Evolutionary conservation across 305 asterid genomes (phyloP).

Genomic region (Fraxinus baroniana): DNA sequence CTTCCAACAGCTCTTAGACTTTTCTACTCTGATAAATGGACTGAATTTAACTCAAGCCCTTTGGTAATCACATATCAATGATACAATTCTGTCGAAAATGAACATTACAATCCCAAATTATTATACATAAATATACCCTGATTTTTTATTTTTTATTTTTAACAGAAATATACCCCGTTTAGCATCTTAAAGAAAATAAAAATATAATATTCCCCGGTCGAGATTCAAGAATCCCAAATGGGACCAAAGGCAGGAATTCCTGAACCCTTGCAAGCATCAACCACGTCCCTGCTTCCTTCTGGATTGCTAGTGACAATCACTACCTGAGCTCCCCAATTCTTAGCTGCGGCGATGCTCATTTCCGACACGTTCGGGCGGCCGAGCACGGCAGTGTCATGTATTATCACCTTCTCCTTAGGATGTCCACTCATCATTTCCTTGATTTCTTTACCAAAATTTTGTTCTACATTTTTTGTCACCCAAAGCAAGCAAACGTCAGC

Average conservation of each 20-base stretch:
- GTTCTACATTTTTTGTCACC: conserved; percentile 69
- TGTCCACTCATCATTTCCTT: conserved; percentile 58
- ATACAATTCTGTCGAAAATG: neutral
- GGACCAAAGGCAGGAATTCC: conserved; percentile 78
- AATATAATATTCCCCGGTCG: neutral
- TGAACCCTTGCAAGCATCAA: conserved; percentile 48
- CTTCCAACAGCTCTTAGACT: no score
- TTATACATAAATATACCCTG: no score
- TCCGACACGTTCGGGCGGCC: conserved; percentile 65
- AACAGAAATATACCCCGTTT: no score
- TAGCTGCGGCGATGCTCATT: conserved; percentile 54
- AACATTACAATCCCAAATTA: neutral
- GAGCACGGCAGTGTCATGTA: conserved; percentile 59
- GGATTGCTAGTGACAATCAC: conserved; percentile 78
- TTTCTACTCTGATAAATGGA: no score
- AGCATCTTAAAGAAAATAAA: no score
- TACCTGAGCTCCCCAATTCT: conserved; percentile 56
- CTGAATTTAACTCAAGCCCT: neutral
- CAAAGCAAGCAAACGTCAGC: conserved; percentile 59
- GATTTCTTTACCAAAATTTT: conserved; percentile 55
- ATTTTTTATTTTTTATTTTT: no score
- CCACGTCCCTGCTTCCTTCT: conserved; percentile 66
- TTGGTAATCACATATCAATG: neutral
- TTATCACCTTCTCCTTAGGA: conserved; percentile 45
- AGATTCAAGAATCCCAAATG: conserved; percentile 66